These are phyloP conservation scores for Eucalyptus curtisii DNA, from an alignment of 345 rosid genomes.

Conservation along the genomic window DNA sequence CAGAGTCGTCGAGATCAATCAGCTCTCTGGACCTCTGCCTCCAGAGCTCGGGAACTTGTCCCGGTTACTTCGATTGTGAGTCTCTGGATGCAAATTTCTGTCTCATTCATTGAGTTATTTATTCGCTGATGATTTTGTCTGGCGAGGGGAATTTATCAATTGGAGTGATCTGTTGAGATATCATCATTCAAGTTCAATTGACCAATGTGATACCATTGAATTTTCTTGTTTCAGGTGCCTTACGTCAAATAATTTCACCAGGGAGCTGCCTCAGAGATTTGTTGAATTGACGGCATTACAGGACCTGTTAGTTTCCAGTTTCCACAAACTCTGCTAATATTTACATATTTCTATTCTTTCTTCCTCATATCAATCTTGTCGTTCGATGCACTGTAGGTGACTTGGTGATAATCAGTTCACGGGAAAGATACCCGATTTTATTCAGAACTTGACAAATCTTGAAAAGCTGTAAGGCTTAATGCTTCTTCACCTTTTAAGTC, in stretches of 20 bases:
- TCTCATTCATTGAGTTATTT: background rate
- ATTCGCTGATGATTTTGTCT: background rate
- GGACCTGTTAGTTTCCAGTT: background rate
- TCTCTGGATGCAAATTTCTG: background rate
- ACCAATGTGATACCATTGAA: background rate
- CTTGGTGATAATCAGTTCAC: no score
- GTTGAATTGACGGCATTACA: background rate
- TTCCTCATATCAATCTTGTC: no score
- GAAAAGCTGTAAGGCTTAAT: background rate
- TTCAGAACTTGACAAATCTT: background rate
- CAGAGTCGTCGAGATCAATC: slow-evolving; percentile 20
- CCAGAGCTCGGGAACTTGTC: slow-evolving; percentile 22
- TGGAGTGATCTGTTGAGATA: no score
- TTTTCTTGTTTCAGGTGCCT: background rate
- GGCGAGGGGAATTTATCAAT: no score
- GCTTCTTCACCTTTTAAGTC: background rate
- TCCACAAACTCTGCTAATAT: background rate
- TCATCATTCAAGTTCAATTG: background rate
- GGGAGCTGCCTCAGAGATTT: background rate
- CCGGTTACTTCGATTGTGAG: background rate
- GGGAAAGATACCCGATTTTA: no score
- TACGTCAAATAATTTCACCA: slow-evolving; percentile 1
- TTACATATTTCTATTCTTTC: rapidly evolving
- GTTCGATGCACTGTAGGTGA: no score
- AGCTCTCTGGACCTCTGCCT: slow-evolving; percentile 28